A percentile compares a stretch with the other conserved stretches of the same genome.
Evolutionary conservation across 2,329 filamentous ascomycete species (phyloP).

Genomic region (Cladosporium sphaerospermum): DNA sequence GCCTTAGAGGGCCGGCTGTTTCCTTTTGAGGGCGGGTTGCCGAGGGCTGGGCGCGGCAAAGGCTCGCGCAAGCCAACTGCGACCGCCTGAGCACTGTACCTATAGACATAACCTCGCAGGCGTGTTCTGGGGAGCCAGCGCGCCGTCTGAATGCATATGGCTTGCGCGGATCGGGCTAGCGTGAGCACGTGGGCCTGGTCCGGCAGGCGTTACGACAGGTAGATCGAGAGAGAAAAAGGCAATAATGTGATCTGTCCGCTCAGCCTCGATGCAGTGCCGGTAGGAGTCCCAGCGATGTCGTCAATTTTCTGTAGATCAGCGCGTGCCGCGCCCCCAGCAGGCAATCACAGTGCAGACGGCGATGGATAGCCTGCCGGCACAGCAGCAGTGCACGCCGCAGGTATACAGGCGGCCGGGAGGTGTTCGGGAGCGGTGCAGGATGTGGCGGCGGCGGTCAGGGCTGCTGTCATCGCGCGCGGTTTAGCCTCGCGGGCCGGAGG

Average conservation of each 20-base stretch:
- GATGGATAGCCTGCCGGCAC: not conserved
- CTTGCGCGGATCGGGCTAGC: constrained; percentile 1
- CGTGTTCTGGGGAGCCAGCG: not conserved
- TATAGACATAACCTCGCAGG: not conserved
- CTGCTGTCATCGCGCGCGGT: not conserved
- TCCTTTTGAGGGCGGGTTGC: not conserved
- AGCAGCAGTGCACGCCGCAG: not conserved
- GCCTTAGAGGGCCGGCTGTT: constrained; percentile 17
- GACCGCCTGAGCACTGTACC: not conserved
- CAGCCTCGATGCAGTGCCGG: no score
- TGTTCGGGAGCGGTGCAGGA: not conserved
- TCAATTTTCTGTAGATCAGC: no score
- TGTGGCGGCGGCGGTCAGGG: not conserved
- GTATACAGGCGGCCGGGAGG: not conserved
- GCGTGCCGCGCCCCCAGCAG: no score
- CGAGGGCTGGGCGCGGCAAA: not conserved
- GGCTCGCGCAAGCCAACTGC: not conserved
- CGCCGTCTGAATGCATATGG: not conserved
- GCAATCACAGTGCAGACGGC: no score
- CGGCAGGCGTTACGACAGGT: constrained; percentile 3
- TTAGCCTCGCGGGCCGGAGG: not conserved
- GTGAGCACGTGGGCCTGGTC: not conserved
- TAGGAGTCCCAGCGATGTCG: no score
- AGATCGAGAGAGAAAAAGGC: not conserved
- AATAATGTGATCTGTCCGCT: not conserved